Evolutionary conservation across 2,329 filamentous ascomycete species (phyloP), one percentile per base, ranked within the genome.

Genomic region (Sporothrix inflata): DNA sequence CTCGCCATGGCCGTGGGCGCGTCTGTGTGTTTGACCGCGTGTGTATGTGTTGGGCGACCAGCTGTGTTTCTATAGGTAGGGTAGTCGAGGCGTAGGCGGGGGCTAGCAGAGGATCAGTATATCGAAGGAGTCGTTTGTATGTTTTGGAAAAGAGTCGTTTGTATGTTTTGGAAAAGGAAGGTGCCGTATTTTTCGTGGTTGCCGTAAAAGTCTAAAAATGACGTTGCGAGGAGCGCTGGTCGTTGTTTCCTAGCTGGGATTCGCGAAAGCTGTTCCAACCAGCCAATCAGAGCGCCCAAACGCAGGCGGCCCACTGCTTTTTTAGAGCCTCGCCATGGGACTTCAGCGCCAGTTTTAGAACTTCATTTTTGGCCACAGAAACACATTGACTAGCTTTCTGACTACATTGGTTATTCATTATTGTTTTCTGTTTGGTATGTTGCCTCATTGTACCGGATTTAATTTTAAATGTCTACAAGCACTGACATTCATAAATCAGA

Each of bases 1-100:
- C 84, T 84, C 65, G 89, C 85, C 89, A 92, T 92, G 63, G 34
- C 21, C 19, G 34, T 21, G 14, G 38, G 34, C n/a, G 42, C 42
- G 34, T 9, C 0, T 42, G 34, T 21, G 38, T 45, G 34, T 45
- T 21, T 7, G 34, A 5, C 9, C 11, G 16, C 3, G 6, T 24
- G 34, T 69, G 40, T 21, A 47, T 7, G 19, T 24, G 21, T 40
- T 60, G 67, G 9, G 21, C 21, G 51, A 12, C 7, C 12, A 8
- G 51, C 8, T 24, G 19, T 11, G 5, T 27, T 55, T 4, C 5
- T 16, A n/a, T 12, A 53, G 19, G 19, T 21, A n/a, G 51, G 51
- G 27, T 9, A 55, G 51, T 49, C 19, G 47, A 47, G 14, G 6
- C 19, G 5, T 16, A 49, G 19, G 42, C 8, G 47, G 47, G 7